A percentile compares a stretch with the other conserved stretches of the same genome.
Evolutionary conservation across 352 stramenopile species (phyloP).

Genomic region (Paralagenidium karlingii): DNA sequence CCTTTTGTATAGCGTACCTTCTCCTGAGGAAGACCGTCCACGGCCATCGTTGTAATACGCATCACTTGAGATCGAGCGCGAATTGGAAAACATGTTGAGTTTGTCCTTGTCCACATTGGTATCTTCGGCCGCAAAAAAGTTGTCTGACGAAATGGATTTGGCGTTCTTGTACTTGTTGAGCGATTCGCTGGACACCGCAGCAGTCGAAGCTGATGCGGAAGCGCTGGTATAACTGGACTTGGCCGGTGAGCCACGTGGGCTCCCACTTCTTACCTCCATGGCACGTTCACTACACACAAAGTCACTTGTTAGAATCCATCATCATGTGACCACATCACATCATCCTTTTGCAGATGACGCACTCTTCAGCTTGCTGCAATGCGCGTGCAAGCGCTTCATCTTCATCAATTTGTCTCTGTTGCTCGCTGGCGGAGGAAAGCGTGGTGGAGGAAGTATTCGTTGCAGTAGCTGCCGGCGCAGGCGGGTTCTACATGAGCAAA

Average conservation of each 20-base stretch:
- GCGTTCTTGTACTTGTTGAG: conserved; percentile 88
- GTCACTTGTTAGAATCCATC: not conserved
- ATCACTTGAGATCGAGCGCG: conserved; percentile 80
- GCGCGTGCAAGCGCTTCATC: conserved; percentile 74
- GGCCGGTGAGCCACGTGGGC: no score
- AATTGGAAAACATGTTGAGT: conserved; percentile 62
- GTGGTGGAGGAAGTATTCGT: not conserved
- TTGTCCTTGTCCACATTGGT: conserved; percentile 39
- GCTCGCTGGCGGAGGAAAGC: not conserved
- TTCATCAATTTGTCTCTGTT: conserved; percentile 78
- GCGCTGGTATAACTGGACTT: not conserved
- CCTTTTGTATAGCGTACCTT: no score
- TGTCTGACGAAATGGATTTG: conserved; percentile 85
- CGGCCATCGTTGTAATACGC: conserved; percentile 65
- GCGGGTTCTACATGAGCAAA: conserved; percentile 59
- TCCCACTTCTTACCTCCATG: no score
- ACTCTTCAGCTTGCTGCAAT: conserved; percentile 72
- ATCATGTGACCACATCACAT: conserved; percentile 1
- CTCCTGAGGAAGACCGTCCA: conserved; percentile 39
- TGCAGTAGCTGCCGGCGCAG: conserved; percentile 12
- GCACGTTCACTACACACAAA: conserved; percentile 7
- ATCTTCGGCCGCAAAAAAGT: conserved; percentile 75
- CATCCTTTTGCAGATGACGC: conserved; percentile 2
- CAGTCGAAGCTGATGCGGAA: conserved; percentile 9
- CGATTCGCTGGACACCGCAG: conserved; percentile 22